These are phyloP conservation scores for Blastocystis sp. DNA, from an alignment of 352 stramenopile species.

Conservation along the genomic window DNA sequence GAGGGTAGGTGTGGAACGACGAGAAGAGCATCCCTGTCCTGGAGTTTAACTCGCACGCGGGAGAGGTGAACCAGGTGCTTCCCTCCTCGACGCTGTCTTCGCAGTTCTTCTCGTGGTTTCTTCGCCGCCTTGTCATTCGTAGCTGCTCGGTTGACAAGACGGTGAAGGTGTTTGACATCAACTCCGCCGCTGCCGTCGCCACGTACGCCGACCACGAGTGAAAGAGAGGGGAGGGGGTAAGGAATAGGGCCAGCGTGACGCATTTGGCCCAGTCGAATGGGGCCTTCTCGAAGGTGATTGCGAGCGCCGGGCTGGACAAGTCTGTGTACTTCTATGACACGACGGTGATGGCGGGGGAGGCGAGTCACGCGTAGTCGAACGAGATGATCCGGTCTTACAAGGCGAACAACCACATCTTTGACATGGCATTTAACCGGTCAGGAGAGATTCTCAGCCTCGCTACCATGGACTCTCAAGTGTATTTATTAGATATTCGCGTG, in stretches of 20 bases:
- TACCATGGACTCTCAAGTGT: constrained; percentile 48
- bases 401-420: constrained; percentile 42
- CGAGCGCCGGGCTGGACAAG: constrained; percentile 30
- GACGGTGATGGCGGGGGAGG: neutral
- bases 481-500: constrained; percentile 65
- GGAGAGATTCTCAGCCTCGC: constrained; percentile 41
- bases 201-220: constrained; percentile 37
- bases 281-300: constrained; percentile 29
- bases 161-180: constrained; percentile 63
- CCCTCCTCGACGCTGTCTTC: neutral
- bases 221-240: neutral
- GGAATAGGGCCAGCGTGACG: constrained; percentile 16
- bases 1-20: constrained; percentile 54
- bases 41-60: constrained; percentile 24
- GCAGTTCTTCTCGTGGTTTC: constrained; percentile 21
- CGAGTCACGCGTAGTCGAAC: constrained; percentile 26
- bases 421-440: constrained; percentile 32
- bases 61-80: constrained; percentile 52
- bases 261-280: constrained; percentile 43
- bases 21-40: constrained; percentile 39
- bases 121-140: neutral
- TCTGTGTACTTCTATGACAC: constrained; percentile 35
- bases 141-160: constrained; percentile 39
- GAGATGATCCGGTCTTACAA: constrained; percentile 49
- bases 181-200: neutral